Conservation (phyloP, 148 eudicot species). For the Tetragonia tetragonoides region DNA sequence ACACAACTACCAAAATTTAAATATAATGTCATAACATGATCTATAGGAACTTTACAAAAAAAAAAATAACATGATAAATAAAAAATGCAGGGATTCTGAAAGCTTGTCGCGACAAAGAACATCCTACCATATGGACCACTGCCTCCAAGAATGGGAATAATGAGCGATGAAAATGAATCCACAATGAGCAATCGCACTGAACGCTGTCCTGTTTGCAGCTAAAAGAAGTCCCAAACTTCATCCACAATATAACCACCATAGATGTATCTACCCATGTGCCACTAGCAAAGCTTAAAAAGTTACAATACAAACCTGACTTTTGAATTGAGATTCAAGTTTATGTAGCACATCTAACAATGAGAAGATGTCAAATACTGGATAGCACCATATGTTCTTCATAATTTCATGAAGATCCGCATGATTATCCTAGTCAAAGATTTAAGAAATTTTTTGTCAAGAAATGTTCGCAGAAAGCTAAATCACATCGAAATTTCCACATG, state of each 20-base stretch:
- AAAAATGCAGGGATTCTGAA: background rate
- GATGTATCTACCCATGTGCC: background rate
- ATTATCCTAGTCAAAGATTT: slow-evolving; percentile 34
- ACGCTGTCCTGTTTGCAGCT: slow-evolving; percentile 40
- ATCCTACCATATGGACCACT: slow-evolving; percentile 66
- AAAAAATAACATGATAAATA: too few species aligned
- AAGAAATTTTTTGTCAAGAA: slow-evolving; percentile 3
- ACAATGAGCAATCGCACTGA: slow-evolving; percentile 56
- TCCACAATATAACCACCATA: slow-evolving; percentile 1
- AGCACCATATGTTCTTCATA: slow-evolving; percentile 60
- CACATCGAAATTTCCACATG: background rate
- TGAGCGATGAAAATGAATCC: slow-evolving; percentile 83
- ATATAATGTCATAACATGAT: too few species aligned
- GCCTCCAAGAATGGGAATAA: slow-evolving; percentile 75
- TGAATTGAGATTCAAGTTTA: slow-evolving; percentile 52
- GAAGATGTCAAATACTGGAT: slow-evolving; percentile 65
- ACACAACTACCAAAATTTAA: background rate
- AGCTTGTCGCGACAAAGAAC: background rate
- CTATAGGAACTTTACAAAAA: background rate
- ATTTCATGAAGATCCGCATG: slow-evolving; percentile 35
- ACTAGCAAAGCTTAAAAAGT: background rate
- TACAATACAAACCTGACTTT: slow-evolving; percentile 48
- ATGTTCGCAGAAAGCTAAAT: background rate
- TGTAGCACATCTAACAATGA: slow-evolving; percentile 61
- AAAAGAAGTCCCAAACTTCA: slow-evolving; percentile 18